Conservation (phyloP, 768 basidiomycete genomes). For the Hericium coralloides region DNA sequence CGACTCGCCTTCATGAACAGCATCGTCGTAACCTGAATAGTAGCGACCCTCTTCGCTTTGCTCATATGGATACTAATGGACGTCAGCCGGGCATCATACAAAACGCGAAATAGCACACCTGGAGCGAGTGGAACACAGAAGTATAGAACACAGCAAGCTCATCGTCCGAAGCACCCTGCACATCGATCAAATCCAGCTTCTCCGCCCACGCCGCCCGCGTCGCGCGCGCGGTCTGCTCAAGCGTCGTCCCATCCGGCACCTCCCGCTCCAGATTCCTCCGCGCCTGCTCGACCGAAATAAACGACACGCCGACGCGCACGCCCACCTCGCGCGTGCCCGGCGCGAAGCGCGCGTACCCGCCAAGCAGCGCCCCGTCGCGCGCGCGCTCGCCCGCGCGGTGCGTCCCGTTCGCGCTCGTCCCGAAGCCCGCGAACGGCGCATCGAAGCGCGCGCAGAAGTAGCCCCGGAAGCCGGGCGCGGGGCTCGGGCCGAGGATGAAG, state of each 20-base stretch:
- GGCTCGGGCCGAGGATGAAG: conserved; percentile 50
- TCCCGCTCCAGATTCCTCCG: conserved; percentile 30
- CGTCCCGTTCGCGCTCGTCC: conserved; percentile 40
- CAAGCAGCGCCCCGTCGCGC: conserved; percentile 36
- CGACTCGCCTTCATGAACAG: conserved; percentile 53
- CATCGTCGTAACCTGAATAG: conserved; percentile 71
- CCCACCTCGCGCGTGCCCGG: conserved; percentile 29
- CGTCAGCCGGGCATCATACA: background rate
- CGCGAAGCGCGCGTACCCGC: conserved; percentile 42
- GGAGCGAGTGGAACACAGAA: conserved; percentile 52
- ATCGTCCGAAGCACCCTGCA: conserved; percentile 25
- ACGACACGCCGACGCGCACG: conserved; percentile 61
- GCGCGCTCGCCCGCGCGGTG: conserved; percentile 19
- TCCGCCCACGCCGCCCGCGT: conserved; percentile 31
- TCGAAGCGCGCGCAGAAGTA: conserved; percentile 58
- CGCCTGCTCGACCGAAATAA: conserved; percentile 61
- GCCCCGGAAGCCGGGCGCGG: conserved; percentile 24
- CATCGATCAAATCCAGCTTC: conserved; percentile 29
- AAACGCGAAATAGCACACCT: conserved; percentile 26
- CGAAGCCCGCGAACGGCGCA: conserved; percentile 34
- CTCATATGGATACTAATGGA: conserved; percentile 65
- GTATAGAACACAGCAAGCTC: conserved; percentile 42
- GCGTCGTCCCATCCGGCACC: conserved; percentile 28
- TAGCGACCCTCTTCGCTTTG: conserved; percentile 57
- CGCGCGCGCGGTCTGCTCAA: conserved; percentile 28